Evolutionary conservation across 1,284 basidiomycete species (phyloP), one percentile per base, ranked within the genome.

Genomic region (Dichomitus squalens): DNA sequence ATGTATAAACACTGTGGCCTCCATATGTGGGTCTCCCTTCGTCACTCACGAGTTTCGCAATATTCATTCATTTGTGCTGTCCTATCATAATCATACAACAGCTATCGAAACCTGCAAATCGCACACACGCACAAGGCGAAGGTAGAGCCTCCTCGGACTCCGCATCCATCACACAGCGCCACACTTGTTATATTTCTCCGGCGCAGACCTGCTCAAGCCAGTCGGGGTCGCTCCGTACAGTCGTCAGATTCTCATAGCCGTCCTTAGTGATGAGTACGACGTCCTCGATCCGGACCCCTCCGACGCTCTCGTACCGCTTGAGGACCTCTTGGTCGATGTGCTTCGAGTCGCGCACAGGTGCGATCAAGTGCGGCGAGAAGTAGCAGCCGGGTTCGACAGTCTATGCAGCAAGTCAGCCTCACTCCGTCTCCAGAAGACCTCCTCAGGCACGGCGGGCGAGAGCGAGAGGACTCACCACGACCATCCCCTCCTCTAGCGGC

Each of bases 221-320:
- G 2, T 80, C 84, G 5, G 87, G 80, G 61, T 92, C 92, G 68
- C 91, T 91, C 52, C 79, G 82, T 4, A 93, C 90, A 2, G 84
- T 88, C 0, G 93, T 95, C 62, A 95, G 68, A 71, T 93, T 94
- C 76, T 92, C 87, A 61, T 81, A 83, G 3, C 86, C 87, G 5
- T 74, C 75, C 53, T 79, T 73, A 0, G 84, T 90, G 59, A 95
- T 88, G 1, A 90, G 73, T 4, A 96, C 83, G 16, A 90, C 93
- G 71, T 96, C 95, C 71, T 97, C 94, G 61, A 96, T 95, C 47
- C 94, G 76, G 1, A 97, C 90, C 0, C 94, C 95, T 16, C 94
- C 95, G 21, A 96, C 88, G 41, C 75, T 73, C 67, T 91, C 86
- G 67, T 93, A 96, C 61, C 75, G 76, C 70, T 83, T 82, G 57